phyloP scores from a whole-genome alignment of 2,329 filamentous ascomycete species.

The Monilinia aucupariae region DNA sequence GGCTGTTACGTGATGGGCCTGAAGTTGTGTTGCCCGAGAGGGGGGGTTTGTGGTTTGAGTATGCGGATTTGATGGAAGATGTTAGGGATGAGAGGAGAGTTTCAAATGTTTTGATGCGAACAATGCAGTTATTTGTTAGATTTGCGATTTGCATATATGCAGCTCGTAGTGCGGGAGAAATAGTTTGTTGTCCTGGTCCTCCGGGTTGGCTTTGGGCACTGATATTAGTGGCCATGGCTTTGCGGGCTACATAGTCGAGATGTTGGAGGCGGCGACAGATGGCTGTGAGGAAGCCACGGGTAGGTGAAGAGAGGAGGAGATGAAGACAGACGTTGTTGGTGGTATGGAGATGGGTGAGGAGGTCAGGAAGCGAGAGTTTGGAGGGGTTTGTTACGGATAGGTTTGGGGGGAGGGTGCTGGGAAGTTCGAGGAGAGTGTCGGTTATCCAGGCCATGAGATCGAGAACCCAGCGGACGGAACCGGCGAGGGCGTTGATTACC shows the following conservation, averaged over 20 bases:
- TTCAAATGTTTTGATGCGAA: constrained; percentile 33
- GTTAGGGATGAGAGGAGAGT: constrained; percentile 30
- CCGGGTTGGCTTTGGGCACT: constrained; percentile 7
- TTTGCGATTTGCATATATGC: constrained; percentile 34
- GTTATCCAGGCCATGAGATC: constrained; percentile 61
- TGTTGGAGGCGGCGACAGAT: constrained; percentile 59
- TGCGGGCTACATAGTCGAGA: constrained; percentile 42
- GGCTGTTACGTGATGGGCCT: constrained; percentile 28
- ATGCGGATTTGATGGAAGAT: constrained; percentile 29
- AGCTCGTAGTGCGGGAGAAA: constrained; percentile 28
- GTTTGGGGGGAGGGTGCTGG: constrained; percentile 42
- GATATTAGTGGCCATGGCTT: constrained; percentile 27
- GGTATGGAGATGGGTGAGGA: constrained; percentile 48
- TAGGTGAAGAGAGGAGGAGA: constrained; percentile 66
- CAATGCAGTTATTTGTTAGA: constrained; percentile 28
- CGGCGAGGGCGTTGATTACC: constrained; percentile 65
- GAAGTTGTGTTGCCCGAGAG: constrained; percentile 21
- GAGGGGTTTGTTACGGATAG: constrained; percentile 44
- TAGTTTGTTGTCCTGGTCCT: constrained; percentile 15
- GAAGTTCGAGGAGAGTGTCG: constrained; percentile 53
- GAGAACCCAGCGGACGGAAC: constrained; percentile 72
- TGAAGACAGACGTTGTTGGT: constrained; percentile 56
- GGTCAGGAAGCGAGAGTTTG: constrained; percentile 42
- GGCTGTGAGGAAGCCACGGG: constrained; percentile 65
- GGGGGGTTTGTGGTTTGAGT: constrained; percentile 23